Conservation (phyloP, 1,284 basidiomycete genomes). For the Pseudozyma tsukubaensis region DNA sequence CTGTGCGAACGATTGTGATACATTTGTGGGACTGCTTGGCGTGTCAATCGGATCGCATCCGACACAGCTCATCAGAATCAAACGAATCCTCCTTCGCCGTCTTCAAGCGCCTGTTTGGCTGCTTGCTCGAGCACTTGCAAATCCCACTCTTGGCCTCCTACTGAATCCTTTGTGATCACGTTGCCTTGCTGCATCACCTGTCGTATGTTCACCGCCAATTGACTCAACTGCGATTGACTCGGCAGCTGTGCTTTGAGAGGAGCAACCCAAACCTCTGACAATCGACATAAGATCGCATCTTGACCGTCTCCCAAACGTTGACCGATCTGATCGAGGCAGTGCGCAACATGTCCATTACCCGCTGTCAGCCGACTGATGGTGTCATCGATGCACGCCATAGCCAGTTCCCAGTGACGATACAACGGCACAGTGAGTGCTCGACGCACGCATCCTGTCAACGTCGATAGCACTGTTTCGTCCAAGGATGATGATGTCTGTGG, state of each 20-base stretch:
- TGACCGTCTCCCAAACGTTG: constrained; percentile 14
- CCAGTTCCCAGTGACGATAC: constrained; percentile 46
- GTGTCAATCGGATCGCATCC: too few species aligned
- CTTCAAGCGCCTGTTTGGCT: constrained; percentile 27
- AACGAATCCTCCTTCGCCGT: constrained; percentile 50
- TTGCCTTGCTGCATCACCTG: constrained; percentile 4
- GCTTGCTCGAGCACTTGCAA: constrained; percentile 35
- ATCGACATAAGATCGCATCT: constrained; percentile 24
- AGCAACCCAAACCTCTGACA: constrained; percentile 25
- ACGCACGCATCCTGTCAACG: constrained; percentile 25
- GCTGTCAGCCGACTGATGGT: constrained; percentile 13
- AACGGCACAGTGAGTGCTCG: constrained; percentile 30
- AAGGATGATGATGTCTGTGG: neutral
- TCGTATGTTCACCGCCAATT: constrained; percentile 7
- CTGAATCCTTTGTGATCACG: constrained; percentile 16
- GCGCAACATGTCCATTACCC: constrained; percentile 10
- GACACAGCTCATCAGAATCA: constrained; percentile 2
- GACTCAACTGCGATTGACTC: constrained; percentile 1
- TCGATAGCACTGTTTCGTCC: constrained; percentile 7
- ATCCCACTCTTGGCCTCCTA: constrained; percentile 42
- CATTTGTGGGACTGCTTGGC: neutral
- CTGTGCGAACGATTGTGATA: neutral
- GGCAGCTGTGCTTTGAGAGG: constrained; percentile 12
- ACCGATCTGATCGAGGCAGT: constrained; percentile 17
- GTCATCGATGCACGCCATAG: constrained; percentile 23